Percentiles rank a stretch among this genome's conserved stretches.
Conservation (phyloP, 139 green algal species). For the Bryopsis sp. region DNA sequence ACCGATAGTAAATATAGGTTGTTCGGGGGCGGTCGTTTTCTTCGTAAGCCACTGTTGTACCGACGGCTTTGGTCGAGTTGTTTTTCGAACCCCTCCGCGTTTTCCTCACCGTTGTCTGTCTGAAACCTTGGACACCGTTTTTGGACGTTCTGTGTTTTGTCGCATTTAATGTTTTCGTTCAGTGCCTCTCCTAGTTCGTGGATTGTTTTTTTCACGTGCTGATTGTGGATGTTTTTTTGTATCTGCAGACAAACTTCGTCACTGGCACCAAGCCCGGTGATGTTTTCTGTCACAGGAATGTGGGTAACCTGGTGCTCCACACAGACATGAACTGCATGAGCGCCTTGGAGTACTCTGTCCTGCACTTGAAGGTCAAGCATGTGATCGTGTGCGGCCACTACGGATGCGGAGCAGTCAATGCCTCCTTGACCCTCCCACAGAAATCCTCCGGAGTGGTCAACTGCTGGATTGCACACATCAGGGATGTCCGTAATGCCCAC, state of each 20-base stretch:
- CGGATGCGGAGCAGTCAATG: conserved; percentile 58
- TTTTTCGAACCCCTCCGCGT: too few species aligned
- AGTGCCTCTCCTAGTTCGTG: too few species aligned
- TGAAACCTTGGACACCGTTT: too few species aligned
- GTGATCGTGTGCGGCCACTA: conserved; percentile 78
- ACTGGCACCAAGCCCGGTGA: conserved; percentile 58
- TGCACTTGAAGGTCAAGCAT: conserved; percentile 63
- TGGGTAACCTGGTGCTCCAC: conserved; percentile 71
- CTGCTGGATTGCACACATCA: conserved; percentile 67
- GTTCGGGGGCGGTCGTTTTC: too few species aligned
- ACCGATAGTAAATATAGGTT: too few species aligned
- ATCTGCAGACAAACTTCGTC: neutral
- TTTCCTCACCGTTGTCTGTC: too few species aligned
- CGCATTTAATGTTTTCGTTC: too few species aligned
- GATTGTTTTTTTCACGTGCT: too few species aligned
- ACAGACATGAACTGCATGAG: conserved; percentile 73
- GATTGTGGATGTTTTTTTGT: too few species aligned
- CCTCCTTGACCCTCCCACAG: conserved; percentile 43
- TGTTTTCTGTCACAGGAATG: conserved; percentile 78
- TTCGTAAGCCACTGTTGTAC: too few species aligned
- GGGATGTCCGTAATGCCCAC: conserved; percentile 33
- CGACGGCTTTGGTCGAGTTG: too few species aligned
- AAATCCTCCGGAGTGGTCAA: conserved; percentile 58
- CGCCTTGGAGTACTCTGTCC: conserved; percentile 65
- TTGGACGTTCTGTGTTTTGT: too few species aligned